phyloP scores from a whole-genome alignment of 2,329 filamentous ascomycete genomes.

The Harringtonia aguacate region DNA sequence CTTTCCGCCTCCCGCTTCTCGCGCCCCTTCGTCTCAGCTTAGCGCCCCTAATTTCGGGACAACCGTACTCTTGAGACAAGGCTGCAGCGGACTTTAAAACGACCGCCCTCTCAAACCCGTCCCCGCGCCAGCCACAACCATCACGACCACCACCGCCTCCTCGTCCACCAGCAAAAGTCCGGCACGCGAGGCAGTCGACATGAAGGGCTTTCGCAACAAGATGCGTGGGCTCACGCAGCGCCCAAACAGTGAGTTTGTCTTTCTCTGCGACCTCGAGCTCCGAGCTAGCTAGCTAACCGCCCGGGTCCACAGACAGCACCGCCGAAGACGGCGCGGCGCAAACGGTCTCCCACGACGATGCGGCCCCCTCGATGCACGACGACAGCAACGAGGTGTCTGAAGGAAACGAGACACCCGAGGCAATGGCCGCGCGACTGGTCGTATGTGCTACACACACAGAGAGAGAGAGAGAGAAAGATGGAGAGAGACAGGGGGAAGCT shows the following conservation, averaged over 20 bases:
- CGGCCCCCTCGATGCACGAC: neutral
- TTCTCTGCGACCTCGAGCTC: too few species aligned
- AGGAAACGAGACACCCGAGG: slow-evolving; percentile 9
- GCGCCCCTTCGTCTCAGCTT: neutral
- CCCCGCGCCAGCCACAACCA: too few species aligned
- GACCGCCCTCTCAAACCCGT: too few species aligned
- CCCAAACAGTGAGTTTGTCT: slow-evolving; percentile 1
- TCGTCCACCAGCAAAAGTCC: too few species aligned
- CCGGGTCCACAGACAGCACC: neutral
- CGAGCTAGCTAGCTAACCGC: neutral
- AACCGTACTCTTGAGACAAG: too few species aligned
- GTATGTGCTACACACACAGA: neutral
- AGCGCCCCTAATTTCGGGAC: neutral
- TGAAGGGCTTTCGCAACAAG: slow-evolving; percentile 12
- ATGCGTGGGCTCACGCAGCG: slow-evolving; percentile 5
- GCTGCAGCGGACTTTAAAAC: too few species aligned
- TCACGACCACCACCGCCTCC: too few species aligned
- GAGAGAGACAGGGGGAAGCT: neutral
- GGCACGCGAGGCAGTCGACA: neutral
- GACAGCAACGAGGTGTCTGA: neutral
- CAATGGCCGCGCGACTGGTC: slow-evolving; percentile 7
- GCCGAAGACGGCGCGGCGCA: neutral
- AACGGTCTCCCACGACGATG: too few species aligned
- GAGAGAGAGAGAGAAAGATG: too few species aligned
- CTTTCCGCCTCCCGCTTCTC: neutral